Evolutionary conservation across 2,329 filamentous ascomycete genomes (phyloP).

Genomic region (Nakataea oryzae): DNA sequence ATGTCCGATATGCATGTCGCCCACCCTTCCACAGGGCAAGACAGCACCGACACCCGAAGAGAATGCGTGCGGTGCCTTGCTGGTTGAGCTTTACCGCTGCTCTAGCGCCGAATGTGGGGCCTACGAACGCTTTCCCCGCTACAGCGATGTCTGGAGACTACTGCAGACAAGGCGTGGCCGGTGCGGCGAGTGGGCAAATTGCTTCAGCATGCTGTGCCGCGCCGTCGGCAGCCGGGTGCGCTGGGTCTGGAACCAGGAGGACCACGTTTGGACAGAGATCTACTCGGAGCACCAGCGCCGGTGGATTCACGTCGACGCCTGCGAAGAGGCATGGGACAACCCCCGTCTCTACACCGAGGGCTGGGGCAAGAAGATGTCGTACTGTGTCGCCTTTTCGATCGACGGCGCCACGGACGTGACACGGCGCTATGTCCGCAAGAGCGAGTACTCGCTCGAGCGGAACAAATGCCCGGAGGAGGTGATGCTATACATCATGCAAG

Average conservation of each 20-base stretch:
- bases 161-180: constrained; percentile 79
- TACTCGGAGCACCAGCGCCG: constrained; percentile 88
- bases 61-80: constrained; percentile 72
- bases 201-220: constrained; percentile 95
- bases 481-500: constrained; percentile 80
- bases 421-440: constrained; percentile 59
- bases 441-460: constrained; percentile 61
- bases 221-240: constrained; percentile 83
- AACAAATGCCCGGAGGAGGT: constrained; percentile 80
- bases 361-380: constrained; percentile 94
- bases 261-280: constrained; percentile 95
- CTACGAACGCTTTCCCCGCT: constrained; percentile 85
- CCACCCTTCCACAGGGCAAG: constrained; percentile 75
- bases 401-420: constrained; percentile 66
- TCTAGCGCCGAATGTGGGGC: constrained; percentile 63
- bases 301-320: constrained; percentile 95
- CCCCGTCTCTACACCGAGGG: constrained; percentile 86
- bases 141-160: constrained; percentile 89
- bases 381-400: constrained; percentile 92
- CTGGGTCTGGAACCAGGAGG: constrained; percentile 98
- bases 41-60: constrained; percentile 82
- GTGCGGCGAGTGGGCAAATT: constrained; percentile 94
- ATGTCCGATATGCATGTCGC: constrained; percentile 70
- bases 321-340: constrained; percentile 92
- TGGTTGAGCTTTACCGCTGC: constrained; percentile 87